Evolutionary conservation across 164 flowering plant species (phyloP), one percentile per base, ranked within the genome.

Genomic region (Vitis amurensis): DNA sequence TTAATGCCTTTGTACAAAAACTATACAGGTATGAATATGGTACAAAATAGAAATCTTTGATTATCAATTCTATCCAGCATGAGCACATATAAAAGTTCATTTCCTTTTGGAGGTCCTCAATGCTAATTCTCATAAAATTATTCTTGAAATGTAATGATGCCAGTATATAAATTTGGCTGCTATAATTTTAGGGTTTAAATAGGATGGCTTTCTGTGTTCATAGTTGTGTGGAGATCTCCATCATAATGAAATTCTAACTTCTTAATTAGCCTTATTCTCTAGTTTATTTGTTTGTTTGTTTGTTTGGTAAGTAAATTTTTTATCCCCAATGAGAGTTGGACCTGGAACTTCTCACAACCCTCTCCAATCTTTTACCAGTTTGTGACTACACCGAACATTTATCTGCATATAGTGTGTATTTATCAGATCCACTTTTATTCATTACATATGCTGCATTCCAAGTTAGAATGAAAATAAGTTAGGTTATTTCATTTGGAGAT

Each of bases 21-120:
- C 68, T 86, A 16, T 86, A 84, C 82, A 80, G 86, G 88, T 85
- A 76, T 27, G n/a, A 30, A 8, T 30, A 29, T 30, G 2, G 44
- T 14, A 61, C 16, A 61, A 15, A 44, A 37, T 13, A 13, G 63
- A n/a, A 30, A 11, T 14, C 44, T 14, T 61, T 48, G 49, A 11
- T 61, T 19, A 11, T 2, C 19, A 27, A 6, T 59, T 53, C 11
- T 53, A n/a, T n/a, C 29, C 37, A 59, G 27, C 30, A 5, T 59
- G 19, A 17, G 7, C 44, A 31, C 15, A 11, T 8, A 16, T 56
- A 4, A 19, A 56, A 16, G 3, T 56, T 56, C 19, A 11, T 16
- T 27, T 59, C 30, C 30, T 59, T 27, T 14, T 27, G 27, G 15
- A 55, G 19, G 10, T 55, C 37, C 61, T 13, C 12, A 44, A 31